Conservation (phyloP, 768 basidiomycete genomes). For the Tremella fuciformis region DNA sequence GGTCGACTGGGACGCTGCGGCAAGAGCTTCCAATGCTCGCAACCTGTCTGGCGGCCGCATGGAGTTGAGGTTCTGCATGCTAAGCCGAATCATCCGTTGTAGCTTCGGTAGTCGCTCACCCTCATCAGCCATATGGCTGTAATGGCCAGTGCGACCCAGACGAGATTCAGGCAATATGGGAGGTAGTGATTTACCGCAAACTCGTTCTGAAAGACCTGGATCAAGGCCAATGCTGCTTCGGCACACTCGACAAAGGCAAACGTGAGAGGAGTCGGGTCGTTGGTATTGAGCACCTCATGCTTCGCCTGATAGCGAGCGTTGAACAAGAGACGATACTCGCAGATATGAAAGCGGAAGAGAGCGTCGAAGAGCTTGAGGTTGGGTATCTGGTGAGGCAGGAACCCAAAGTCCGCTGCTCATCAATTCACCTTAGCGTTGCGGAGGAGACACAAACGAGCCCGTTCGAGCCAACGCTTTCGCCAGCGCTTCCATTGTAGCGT, state of each 20-base stretch:
- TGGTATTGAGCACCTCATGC: slow-evolving; percentile 1
- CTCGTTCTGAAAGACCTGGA: slow-evolving; percentile 9
- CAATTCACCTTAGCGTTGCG: background rate
- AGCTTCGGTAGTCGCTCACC: background rate
- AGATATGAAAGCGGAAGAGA: slow-evolving; percentile 16
- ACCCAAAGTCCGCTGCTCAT: slow-evolving; percentile 4
- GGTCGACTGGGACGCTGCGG: slow-evolving; percentile 10
- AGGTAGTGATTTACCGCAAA: slow-evolving; percentile 9
- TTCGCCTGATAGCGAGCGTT: slow-evolving; percentile 8
- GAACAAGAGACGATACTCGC: slow-evolving; percentile 12
- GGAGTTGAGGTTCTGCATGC: slow-evolving; percentile 5
- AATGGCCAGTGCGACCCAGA: slow-evolving; percentile 15
- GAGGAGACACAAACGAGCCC: slow-evolving; percentile 2
- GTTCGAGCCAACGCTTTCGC: slow-evolving; percentile 9
- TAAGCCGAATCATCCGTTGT: too few species aligned
- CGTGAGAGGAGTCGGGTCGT: slow-evolving; percentile 8
- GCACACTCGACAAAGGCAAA: slow-evolving; percentile 11
- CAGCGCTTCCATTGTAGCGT: slow-evolving; percentile 13
- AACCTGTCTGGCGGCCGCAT: slow-evolving; percentile 10
- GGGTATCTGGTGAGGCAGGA: slow-evolving; percentile 7
- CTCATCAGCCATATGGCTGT: slow-evolving; percentile 16
- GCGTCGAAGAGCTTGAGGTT: slow-evolving; percentile 12
- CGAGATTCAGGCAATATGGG: slow-evolving; percentile 9
- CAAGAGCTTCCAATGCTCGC: background rate
- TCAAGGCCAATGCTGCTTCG: slow-evolving; percentile 13